phyloP scores from a whole-genome alignment of 257 asterid species.

The Solanum tarijense region DNA sequence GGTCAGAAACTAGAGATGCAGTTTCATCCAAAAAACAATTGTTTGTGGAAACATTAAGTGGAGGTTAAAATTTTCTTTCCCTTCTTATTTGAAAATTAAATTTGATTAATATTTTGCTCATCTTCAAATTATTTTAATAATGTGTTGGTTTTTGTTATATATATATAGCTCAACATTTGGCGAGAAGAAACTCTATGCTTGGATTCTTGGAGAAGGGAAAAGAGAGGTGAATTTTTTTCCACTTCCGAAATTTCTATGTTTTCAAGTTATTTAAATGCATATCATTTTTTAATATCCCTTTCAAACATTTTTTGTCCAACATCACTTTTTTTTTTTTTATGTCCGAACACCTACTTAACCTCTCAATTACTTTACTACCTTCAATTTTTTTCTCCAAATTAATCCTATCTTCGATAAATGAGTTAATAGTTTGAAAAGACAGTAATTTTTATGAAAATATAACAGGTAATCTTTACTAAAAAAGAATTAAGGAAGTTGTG shows the following conservation, averaged over 20 bases:
- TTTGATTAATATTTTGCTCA: neutral
- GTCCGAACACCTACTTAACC: neutral
- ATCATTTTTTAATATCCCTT: neutral
- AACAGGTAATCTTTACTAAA: too few relatives aligned
- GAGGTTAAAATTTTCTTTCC: neutral
- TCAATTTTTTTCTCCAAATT: too few relatives aligned
- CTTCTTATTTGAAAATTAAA: neutral
- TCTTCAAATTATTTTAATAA: neutral
- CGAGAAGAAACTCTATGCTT: neutral
- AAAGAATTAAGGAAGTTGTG: too few relatives aligned
- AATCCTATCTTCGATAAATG: too few relatives aligned
- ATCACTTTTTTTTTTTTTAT: neutral
- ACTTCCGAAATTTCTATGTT: neutral
- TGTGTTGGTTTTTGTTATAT: neutral
- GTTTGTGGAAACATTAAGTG: neutral
- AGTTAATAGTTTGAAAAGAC: too few relatives aligned
- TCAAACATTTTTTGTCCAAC: neutral
- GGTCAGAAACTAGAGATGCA: neutral
- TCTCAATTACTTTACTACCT: neutral
- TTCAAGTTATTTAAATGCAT: neutral
- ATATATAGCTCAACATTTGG: neutral
- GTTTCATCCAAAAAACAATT: neutral
- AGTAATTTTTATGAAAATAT: too few relatives aligned
- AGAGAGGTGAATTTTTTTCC: neutral
- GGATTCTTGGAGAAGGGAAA: neutral